phyloP scores from a whole-genome alignment of 1,284 basidiomycete species.

The Serendipita sp. region DNA sequence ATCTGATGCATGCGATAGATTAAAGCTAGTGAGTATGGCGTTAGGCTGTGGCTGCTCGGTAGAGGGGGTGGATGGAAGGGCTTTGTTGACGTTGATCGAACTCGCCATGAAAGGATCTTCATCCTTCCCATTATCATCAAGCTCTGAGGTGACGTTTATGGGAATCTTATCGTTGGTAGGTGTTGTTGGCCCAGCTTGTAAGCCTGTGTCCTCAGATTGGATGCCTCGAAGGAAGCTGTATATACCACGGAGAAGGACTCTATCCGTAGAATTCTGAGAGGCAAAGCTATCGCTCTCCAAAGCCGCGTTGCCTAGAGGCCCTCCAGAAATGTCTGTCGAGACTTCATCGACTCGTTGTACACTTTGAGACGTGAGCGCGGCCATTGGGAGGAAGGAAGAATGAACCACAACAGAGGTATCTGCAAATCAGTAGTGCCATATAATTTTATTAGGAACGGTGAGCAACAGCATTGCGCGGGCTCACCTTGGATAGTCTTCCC shows the following conservation, averaged over 20 bases:
- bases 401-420: too few species aligned
- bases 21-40: not conserved
- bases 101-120: not conserved
- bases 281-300: not conserved
- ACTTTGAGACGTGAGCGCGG: too few species aligned
- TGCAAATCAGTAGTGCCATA: too few species aligned
- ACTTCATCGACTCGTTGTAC: too few species aligned
- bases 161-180: not conserved
- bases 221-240: not conserved
- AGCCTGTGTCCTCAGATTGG: not conserved
- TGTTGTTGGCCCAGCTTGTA: not conserved
- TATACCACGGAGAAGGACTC: not conserved
- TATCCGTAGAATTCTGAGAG: constrained; percentile 1
- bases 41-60: not conserved
- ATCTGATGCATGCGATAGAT: too few species aligned
- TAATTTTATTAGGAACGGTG: too few species aligned
- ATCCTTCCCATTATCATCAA: not conserved
- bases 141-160: not conserved
- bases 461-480: too few species aligned
- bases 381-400: too few species aligned
- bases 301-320: not conserved
- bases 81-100: not conserved
- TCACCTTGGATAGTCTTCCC: too few species aligned
- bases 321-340: not conserved
- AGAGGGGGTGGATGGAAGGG: not conserved